Evolutionary conservation across 2,329 filamentous ascomycete species (phyloP), one percentile per base, ranked within the genome.

Genomic region (Colletotrichum lentis): DNA sequence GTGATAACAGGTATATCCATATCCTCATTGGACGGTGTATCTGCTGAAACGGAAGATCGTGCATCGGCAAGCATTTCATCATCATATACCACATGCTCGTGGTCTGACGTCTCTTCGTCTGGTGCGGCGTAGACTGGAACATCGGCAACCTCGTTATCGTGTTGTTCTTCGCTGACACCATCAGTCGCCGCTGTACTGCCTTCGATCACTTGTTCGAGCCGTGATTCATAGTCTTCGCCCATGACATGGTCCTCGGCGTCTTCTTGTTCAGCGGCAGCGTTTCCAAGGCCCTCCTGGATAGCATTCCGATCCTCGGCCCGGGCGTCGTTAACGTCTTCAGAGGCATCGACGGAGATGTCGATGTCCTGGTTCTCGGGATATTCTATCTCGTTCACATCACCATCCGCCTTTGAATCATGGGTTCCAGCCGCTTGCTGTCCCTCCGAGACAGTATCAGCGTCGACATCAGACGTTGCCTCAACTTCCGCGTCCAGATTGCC

Each of bases 1-100:
- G 77, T 80, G 47, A 80, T 83, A 70, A 72, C 73, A 16, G 76
- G 81, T 62, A 73, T 79, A 1, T 74, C 73, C 8, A 72, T 67
- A 14, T 71, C 72, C 18, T 70, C 58, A 14, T 67, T 67, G 16
- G 58, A 47, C 3, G 63, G 60, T 2, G 63, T 60, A 14, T 71
- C 67, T 11, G 46, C 53, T 8, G 69, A 71, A 6, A 52, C 57
- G 8, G 68, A 55, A 10, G 68, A 71, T 24, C 53, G 70, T 16
- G 31, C 67, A 41, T 41, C 58, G 11, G 64, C 64, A 16, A 62
- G 56, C 3, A 68, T 56, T 12, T 63, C 58, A 24, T 61, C 62
- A 59, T 71, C 64, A 16, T 64, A 66, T 1, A 63, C 46, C 24
- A 65, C 62, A n/a, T 55, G 58, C 22, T 62, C 72, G 39, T 44